Conservation (phyloP, 116 monocot species). For the Phalaenopsis hybrid region DNA sequence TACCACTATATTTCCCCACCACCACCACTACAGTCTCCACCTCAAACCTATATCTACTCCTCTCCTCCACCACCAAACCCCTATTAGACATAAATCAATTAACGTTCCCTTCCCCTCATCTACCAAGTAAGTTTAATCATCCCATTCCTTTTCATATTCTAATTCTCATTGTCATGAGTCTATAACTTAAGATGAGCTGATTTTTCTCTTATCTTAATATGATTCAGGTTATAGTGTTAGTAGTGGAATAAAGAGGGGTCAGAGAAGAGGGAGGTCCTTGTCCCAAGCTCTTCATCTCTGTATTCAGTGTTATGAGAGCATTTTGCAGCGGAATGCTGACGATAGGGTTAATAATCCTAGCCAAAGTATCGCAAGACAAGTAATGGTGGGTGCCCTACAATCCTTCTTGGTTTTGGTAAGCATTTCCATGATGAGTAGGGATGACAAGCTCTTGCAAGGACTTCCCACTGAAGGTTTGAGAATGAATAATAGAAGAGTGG, state of each 20-base stretch:
- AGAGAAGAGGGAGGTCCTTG: slow-evolving; percentile 12
- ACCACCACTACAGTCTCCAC: slow-evolving; percentile 15
- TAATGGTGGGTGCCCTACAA: background rate
- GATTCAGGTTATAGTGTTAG: slow-evolving; percentile 17
- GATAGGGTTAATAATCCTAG: background rate
- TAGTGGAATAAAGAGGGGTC: slow-evolving; percentile 12
- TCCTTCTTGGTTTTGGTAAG: background rate
- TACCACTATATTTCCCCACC: slow-evolving; percentile 19
- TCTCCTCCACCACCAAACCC: slow-evolving; percentile 22
- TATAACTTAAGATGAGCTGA: background rate
- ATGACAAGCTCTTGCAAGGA: background rate
- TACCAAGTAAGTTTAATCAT: slow-evolving; percentile 18
- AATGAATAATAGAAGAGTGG: background rate
- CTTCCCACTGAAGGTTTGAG: background rate
- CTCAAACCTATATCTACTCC: slow-evolving; percentile 13
- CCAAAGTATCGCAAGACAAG: background rate
- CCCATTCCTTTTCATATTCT: background rate
- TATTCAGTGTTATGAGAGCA: background rate
- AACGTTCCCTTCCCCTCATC: background rate
- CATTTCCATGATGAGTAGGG: background rate
- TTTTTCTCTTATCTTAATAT: background rate
- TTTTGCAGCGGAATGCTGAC: background rate
- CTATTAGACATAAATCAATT: slow-evolving; percentile 8
- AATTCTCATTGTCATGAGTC: background rate
- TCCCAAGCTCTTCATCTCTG: slow-evolving; percentile 12